These are phyloP conservation scores for Citropsis articulata DNA, from an alignment of 345 rosid species.

Conservation along the genomic window DNA sequence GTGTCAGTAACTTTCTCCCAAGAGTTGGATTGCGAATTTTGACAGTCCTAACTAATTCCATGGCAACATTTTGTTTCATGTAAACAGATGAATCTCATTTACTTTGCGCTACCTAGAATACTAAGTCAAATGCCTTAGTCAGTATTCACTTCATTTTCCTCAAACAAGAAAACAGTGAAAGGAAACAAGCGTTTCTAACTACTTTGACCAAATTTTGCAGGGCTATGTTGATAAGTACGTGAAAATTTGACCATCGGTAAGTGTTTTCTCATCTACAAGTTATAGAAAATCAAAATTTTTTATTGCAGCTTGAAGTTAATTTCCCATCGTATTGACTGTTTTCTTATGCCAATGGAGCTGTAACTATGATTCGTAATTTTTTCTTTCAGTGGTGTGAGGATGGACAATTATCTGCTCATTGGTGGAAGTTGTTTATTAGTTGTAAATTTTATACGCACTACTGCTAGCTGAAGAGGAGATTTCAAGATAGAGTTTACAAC, in stretches of 20 bases:
- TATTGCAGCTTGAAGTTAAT: not conserved
- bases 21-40: not conserved
- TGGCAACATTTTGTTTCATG: not conserved
- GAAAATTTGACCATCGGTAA: constrained; percentile 41
- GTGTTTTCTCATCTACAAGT: not conserved
- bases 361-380: not conserved
- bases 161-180: not conserved
- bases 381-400: not conserved
- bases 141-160: not conserved
- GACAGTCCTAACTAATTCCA: not conserved
- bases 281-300: constrained; percentile 1
- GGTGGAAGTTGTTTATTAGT: constrained; percentile 1
- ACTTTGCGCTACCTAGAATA: not conserved
- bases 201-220: constrained; percentile 36
- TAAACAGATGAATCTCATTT: not conserved
- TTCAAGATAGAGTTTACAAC: constrained; percentile 4
- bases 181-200: not conserved
- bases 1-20: not conserved
- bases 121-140: not conserved
- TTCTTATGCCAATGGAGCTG: not conserved
- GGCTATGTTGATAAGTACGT: constrained; percentile 88
- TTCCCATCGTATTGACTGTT: not conserved
- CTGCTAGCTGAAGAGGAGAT: constrained; percentile 14
- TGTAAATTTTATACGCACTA: constrained; percentile 9
- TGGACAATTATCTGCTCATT: not conserved